A percentile compares a stretch with the other conserved stretches of the same genome.
These are phyloP conservation scores for Trypanosoma brucei DNA, from an alignment of 208 protist species.

Conservation along the genomic window DNA sequence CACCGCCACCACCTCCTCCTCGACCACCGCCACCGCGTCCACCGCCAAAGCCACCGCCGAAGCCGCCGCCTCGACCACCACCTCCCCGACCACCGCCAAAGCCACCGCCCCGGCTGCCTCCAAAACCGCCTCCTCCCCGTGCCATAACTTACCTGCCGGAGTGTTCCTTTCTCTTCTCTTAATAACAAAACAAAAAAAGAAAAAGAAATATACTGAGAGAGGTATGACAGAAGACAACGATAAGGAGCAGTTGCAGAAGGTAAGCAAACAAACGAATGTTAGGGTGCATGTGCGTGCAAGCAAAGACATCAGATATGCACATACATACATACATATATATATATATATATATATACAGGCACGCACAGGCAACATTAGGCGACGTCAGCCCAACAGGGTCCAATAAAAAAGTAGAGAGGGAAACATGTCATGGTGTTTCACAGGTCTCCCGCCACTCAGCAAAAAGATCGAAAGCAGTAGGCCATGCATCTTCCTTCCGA, in stretches of 20 bases:
- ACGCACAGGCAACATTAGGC: not conserved
- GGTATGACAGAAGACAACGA: slow-evolving; percentile 1
- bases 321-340: too few relatives aligned
- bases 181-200: slow-evolving; percentile 14
- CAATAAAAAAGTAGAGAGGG: not conserved
- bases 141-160: slow-evolving; percentile 12
- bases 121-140: slow-evolving; percentile 24
- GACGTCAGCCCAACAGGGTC: not conserved
- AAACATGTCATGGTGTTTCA: not conserved
- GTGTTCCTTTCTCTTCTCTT: not conserved
- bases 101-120: slow-evolving; percentile 26
- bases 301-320: too few relatives aligned
- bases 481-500: slow-evolving; percentile 31
- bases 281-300: too few relatives aligned
- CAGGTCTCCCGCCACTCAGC: slow-evolving; percentile 29
- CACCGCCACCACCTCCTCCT: slow-evolving; percentile 31
- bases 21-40: slow-evolving; percentile 24
- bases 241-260: not conserved
- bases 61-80: slow-evolving; percentile 19
- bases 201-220: slow-evolving; percentile 6
- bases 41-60: slow-evolving; percentile 19
- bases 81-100: slow-evolving; percentile 49
- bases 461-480: slow-evolving; percentile 70
- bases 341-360: too few relatives aligned
- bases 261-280: too few relatives aligned